Evolutionary conservation across 768 basidiomycete genomes (phyloP).

Genomic region (Phylloporus sp.): DNA sequence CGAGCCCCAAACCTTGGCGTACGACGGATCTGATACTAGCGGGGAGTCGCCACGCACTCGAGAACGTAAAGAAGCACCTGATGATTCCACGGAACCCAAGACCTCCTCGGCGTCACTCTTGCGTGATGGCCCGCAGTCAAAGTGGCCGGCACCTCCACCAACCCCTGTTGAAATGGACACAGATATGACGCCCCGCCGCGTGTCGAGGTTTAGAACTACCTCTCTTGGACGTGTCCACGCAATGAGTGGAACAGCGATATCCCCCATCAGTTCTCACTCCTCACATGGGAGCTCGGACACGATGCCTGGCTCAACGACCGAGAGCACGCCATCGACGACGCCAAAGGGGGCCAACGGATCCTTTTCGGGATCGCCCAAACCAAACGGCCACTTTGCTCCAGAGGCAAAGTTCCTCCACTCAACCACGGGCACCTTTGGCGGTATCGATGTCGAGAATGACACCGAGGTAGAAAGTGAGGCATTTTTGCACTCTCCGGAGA

Average conservation of each 20-base stretch:
- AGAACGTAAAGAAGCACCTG: conserved; percentile 10
- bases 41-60: conserved; percentile 4
- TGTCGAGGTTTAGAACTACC: conserved; percentile 26
- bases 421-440: conserved; percentile 37
- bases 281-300: conserved; percentile 33
- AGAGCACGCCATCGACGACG: conserved; percentile 15
- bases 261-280: conserved; percentile 48
- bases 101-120: conserved; percentile 15
- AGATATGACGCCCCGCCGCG: conserved; percentile 23
- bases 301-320: conserved; percentile 30
- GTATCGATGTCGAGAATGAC: conserved; percentile 16
- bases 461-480: conserved; percentile 1
- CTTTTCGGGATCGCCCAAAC: neutral
- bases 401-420: conserved; percentile 29
- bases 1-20: neutral
- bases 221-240: conserved; percentile 27
- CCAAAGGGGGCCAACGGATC: conserved; percentile 17
- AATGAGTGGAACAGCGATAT: conserved; percentile 26
- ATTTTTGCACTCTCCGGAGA: neutral
- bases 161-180: conserved; percentile 23
- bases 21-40: neutral
- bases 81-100: conserved; percentile 13
- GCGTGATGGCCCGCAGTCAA: conserved; percentile 19
- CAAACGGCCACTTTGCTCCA: conserved; percentile 16
- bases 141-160: conserved; percentile 31